Evolutionary conservation across 208 protist species (phyloP), one percentile per base, ranked within the genome.

Genomic region (Trichomonas vaginalis): DNA sequence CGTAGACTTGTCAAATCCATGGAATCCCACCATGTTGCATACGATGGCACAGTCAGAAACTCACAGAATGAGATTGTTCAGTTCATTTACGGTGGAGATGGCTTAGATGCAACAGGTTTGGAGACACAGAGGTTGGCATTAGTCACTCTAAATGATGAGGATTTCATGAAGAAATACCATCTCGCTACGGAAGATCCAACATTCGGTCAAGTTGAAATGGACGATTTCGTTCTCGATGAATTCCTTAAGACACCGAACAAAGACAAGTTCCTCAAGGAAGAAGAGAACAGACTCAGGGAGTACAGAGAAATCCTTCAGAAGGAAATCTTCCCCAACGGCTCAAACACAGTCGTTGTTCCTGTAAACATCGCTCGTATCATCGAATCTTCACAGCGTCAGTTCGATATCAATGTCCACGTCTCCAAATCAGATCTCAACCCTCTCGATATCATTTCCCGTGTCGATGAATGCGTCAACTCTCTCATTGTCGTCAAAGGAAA

Each of bases 71-170:
- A 99, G 82, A 95, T 97, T 39, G 79, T 98, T 51, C 97, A 99
- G 97, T 99, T 99, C 96, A 96, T 98, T 23, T 99, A 99, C 96
- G 99, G 99, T 70, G 99, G 99, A 96, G 99, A 99, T 96, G 99
- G 99, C 23, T 97, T 99, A 46, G 99, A 99, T 96, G 98, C 97
- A 23, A 97, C 97, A 10, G 97, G 97, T 15, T 97, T 99, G 95
- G 99, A 99, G 96, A 97, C 70, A 42, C 97, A 97, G 95, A 95
- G 96, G 12, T 82, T 98, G 0, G 70, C 86, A 8, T 96, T 88
- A 45, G 27, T 97, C 21, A 46, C 86, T n/a, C n/a, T 96, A 35
- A 49, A 47, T 21, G 95, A 97, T 40, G 61, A 96, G 32, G 62
- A 96, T 3, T 97, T 97, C 82, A 62, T 51, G 23, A 0, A 70